phyloP scores from a whole-genome alignment of 2,329 filamentous ascomycete species.

The Nigrograna mackinnonii region DNA sequence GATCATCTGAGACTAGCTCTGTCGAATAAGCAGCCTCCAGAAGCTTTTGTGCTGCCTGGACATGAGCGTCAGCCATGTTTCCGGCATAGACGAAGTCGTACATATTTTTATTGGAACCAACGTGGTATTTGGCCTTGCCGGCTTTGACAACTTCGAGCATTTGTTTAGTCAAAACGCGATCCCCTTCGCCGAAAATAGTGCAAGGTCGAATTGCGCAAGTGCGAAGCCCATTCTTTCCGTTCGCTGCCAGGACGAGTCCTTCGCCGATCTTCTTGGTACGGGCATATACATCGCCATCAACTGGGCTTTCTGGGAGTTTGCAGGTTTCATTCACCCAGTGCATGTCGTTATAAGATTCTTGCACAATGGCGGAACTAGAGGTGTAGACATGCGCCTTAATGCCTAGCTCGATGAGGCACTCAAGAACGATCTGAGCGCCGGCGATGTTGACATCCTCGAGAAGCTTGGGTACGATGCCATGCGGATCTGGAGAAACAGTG shows the following conservation, averaged over 20 bases:
- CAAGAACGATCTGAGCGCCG: slow-evolving; percentile 12
- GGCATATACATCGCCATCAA: slow-evolving; percentile 7
- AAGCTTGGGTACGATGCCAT: slow-evolving; percentile 3
- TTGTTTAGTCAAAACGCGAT: slow-evolving; percentile 7
- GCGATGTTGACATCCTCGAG: slow-evolving; percentile 11
- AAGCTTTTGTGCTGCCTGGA: slow-evolving; percentile 14
- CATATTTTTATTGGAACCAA: slow-evolving; percentile 20
- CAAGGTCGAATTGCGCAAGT: slow-evolving; percentile 10
- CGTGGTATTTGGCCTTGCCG: slow-evolving; percentile 13
- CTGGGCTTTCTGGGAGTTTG: slow-evolving; percentile 6
- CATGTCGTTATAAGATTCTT: slow-evolving; percentile 14
- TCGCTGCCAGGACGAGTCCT: slow-evolving; percentile 16
- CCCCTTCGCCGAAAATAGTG: slow-evolving; percentile 15
- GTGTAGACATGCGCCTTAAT: slow-evolving; percentile 20
- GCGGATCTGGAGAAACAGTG: slow-evolving; percentile 11
- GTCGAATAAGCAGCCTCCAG: background rate
- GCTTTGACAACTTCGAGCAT: slow-evolving; percentile 8
- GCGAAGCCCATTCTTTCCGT: slow-evolving; percentile 13
- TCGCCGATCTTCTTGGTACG: slow-evolving; percentile 21
- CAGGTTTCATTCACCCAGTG: slow-evolving; percentile 13
- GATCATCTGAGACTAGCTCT: background rate
- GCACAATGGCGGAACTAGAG: slow-evolving; percentile 20
- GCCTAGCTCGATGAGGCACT: slow-evolving; percentile 9
- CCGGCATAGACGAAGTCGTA: slow-evolving; percentile 19
- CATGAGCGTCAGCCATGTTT: slow-evolving; percentile 18